Conservation (phyloP, 129 eudicot species). For the Ambrosia trifida region DNA sequence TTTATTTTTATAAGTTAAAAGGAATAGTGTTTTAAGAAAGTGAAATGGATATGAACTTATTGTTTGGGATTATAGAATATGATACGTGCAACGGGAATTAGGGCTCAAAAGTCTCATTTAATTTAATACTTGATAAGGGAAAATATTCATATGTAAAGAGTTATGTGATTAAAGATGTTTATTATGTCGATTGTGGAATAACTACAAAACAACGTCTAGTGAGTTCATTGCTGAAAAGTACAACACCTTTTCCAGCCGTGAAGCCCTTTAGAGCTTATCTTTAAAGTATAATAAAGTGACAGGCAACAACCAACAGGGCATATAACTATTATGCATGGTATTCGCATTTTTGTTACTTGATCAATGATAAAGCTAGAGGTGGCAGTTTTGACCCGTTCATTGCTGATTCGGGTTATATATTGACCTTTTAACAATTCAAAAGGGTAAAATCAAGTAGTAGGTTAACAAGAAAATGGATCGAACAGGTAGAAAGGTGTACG, state of each 20-base stretch:
- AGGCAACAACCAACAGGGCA: conserved; percentile 3
- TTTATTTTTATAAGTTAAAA: not conserved
- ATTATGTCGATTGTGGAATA: not conserved
- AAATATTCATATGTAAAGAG: not conserved
- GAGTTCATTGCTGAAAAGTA: conserved; percentile 6
- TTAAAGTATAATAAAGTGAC: not conserved
- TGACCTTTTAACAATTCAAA: not conserved
- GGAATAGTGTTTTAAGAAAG: not conserved
- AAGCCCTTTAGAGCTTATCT: not conserved
- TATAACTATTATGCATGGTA: not conserved
- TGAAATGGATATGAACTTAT: not conserved
- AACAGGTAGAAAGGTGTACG: not conserved
- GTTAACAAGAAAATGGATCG: not conserved
- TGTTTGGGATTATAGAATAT: conserved; percentile 12
- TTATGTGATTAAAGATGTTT: not conserved
- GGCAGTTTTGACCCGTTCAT: not conserved
- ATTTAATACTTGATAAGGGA: not conserved
- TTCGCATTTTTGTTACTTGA: not conserved
- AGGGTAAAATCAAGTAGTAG: not conserved
- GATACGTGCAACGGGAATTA: conserved; percentile 13
- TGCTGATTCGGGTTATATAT: not conserved
- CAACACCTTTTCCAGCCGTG: conserved; percentile 6
- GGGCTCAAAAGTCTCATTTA: conserved; percentile 2
- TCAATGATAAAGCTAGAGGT: not conserved
- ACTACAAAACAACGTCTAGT: not conserved